Conservation (phyloP, 2,329 filamentous ascomycete genomes). For the Akanthomyces muscarius region DNA sequence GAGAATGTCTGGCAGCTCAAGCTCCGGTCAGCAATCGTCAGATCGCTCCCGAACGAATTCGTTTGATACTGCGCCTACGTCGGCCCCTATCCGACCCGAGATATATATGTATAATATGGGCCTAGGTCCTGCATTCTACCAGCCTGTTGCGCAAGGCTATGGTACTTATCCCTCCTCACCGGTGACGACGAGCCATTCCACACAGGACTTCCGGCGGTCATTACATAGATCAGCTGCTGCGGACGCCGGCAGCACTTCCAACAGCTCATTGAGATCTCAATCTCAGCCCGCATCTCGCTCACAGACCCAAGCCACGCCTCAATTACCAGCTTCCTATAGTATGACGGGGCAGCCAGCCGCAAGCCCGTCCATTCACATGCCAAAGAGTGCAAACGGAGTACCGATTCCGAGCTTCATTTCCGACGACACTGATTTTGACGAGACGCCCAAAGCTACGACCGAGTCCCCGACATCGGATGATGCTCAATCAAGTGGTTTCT, state of each 20-base stretch:
- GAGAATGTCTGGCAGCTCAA: slow-evolving; percentile 26
- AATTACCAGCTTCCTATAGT: slow-evolving; percentile 22
- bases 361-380: slow-evolving; percentile 32
- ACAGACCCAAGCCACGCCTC: slow-evolving; percentile 26
- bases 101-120: slow-evolving; percentile 48
- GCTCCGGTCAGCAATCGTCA: slow-evolving; percentile 30
- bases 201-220: slow-evolving; percentile 53
- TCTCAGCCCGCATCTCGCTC: slow-evolving; percentile 60
- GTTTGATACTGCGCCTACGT: slow-evolving; percentile 58
- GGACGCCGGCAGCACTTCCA: slow-evolving; percentile 46
- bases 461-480: slow-evolving; percentile 49
- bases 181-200: slow-evolving; percentile 39
- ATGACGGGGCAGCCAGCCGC: slow-evolving; percentile 33
- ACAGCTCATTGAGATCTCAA: slow-evolving; percentile 58
- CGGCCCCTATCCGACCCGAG: slow-evolving; percentile 55
- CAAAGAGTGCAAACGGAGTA: slow-evolving; percentile 45
- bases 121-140: slow-evolving; percentile 43
- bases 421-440: slow-evolving; percentile 50
- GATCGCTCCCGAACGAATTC: slow-evolving; percentile 59
- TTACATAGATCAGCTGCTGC: slow-evolving; percentile 52
- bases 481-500: slow-evolving; percentile 29
- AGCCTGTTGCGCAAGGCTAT: slow-evolving; percentile 41
- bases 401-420: slow-evolving; percentile 53
- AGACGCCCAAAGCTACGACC: slow-evolving; percentile 36
- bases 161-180: slow-evolving; percentile 56